phyloP scores from a whole-genome alignment of 495 filamentous ascomycete genomes.

The Xylaria scruposa region DNA sequence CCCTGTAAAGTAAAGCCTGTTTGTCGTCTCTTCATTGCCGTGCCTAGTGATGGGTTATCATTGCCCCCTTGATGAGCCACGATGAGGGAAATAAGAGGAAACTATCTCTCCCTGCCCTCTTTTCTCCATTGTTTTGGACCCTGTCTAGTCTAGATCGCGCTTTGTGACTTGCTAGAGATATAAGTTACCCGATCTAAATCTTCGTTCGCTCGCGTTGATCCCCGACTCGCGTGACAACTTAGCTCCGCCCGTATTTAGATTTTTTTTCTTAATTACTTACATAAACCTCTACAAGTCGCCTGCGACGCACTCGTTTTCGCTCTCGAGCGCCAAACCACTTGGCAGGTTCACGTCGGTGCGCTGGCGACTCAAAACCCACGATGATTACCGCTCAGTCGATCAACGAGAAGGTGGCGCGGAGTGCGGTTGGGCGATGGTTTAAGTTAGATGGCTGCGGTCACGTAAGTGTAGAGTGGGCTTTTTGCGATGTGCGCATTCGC shows the following conservation, averaged over 20 bases:
- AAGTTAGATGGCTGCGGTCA: slow-evolving; percentile 76
- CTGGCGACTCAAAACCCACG: slow-evolving; percentile 5
- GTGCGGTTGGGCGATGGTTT: slow-evolving; percentile 74
- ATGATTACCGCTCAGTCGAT: slow-evolving; percentile 25
- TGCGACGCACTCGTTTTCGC: neutral
- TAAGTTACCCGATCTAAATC: neutral
- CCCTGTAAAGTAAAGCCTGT: slow-evolving; percentile 14
- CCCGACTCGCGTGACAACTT: neutral
- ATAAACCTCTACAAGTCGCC: slow-evolving; percentile 1
- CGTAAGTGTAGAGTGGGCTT: slow-evolving; percentile 53
- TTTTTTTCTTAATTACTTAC: slow-evolving; percentile 12
- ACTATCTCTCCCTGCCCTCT: neutral
- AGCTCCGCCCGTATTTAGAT: neutral
- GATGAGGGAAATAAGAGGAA: slow-evolving; percentile 1
- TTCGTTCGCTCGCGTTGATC: slow-evolving; percentile 9
- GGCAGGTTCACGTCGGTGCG: slow-evolving; percentile 15
- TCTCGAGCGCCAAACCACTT: slow-evolving; percentile 19
- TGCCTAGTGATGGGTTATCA: slow-evolving; percentile 14
- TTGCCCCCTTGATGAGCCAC: slow-evolving; percentile 8
- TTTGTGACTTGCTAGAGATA: slow-evolving; percentile 11
- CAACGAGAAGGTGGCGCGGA: slow-evolving; percentile 62
- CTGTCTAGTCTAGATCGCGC: slow-evolving; percentile 11
- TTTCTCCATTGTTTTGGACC: neutral
- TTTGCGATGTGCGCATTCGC: neutral
- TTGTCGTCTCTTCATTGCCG: neutral